Conservation (phyloP, 2,329 filamentous ascomycete genomes). For the Botrytis squamosa region DNA sequence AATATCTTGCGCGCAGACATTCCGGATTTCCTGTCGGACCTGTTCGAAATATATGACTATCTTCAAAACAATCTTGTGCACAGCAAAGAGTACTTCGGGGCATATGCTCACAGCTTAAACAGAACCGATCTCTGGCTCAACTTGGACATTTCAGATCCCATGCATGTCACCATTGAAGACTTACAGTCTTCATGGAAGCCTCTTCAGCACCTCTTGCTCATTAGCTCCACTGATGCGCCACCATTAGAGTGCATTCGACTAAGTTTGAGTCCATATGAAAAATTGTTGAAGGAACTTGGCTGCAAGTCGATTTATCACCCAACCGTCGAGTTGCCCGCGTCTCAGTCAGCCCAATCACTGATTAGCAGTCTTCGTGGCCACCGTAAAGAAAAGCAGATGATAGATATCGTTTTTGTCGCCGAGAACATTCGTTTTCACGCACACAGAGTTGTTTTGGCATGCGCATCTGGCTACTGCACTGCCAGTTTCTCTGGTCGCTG, state of each 20-base stretch:
- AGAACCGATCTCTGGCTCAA: constrained; percentile 29
- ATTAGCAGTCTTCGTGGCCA: neutral
- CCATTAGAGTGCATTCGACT: constrained; percentile 28
- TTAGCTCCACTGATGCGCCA: constrained; percentile 32
- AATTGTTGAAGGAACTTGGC: constrained; percentile 29
- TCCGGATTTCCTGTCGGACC: constrained; percentile 26
- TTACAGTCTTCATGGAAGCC: constrained; percentile 29
- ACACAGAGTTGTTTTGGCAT: neutral
- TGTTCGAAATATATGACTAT: constrained; percentile 29
- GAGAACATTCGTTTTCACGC: neutral
- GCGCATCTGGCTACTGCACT: neutral
- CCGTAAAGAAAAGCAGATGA: constrained; percentile 7
- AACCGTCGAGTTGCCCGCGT: constrained; percentile 19
- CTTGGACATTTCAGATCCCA: constrained; percentile 16
- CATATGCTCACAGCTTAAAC: neutral
- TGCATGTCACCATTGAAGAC: constrained; percentile 19
- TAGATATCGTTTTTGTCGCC: constrained; percentile 1
- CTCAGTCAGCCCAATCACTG: constrained; percentile 17
- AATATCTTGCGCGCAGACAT: constrained; percentile 21
- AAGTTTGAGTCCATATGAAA: constrained; percentile 30
- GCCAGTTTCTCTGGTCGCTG: neutral
- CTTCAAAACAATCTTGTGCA: constrained; percentile 27
- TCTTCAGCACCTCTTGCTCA: constrained; percentile 30
- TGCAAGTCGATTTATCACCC: constrained; percentile 32
- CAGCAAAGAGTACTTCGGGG: constrained; percentile 18